Percentiles rank a stretch among this genome's conserved stretches.
Evolutionary conservation across 192 early-diverging fungal species (phyloP).

Genomic region (Rhizophagus sp.): DNA sequence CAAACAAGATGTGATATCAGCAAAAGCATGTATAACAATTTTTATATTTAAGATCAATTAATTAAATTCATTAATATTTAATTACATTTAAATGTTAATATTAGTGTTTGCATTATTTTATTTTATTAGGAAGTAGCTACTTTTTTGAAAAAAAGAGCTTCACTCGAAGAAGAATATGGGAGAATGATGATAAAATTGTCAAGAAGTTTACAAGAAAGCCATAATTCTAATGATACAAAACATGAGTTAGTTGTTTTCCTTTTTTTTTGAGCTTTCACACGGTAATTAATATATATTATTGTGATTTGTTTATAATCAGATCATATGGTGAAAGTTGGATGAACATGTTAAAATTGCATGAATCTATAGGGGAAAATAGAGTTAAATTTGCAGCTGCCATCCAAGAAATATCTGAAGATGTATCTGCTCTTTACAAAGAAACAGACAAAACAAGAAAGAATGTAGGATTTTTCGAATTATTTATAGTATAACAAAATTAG

Average conservation of each 20-base stretch:
- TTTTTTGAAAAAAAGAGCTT: slow-evolving; percentile 87
- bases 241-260: slow-evolving; percentile 42
- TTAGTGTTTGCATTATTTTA: not conserved
- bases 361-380: slow-evolving; percentile 76
- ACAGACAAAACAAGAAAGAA: slow-evolving; percentile 48
- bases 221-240: slow-evolving; percentile 55
- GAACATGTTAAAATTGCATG: slow-evolving; percentile 79
- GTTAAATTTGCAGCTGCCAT: slow-evolving; percentile 74
- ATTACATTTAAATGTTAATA: not conserved
- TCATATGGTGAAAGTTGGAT: slow-evolving; percentile 79
- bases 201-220: slow-evolving; percentile 58
- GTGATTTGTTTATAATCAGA: slow-evolving; percentile 35
- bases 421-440: slow-evolving; percentile 71
- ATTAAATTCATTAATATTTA: slow-evolving; percentile 18
- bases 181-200: slow-evolving; percentile 76
- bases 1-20: slow-evolving; percentile 64
- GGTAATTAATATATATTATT: not conserved
- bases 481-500: not conserved
- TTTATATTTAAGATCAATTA: not conserved
- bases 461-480: no score
- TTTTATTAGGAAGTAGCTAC: slow-evolving; percentile 62
- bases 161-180: slow-evolving; percentile 91
- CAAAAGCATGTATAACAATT: slow-evolving; percentile 55
- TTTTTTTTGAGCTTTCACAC: not conserved
- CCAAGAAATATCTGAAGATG: slow-evolving; percentile 78